Base-by-base conservation (phyloP, 345 rosid genomes). In the Trapa bicornis region DNA sequence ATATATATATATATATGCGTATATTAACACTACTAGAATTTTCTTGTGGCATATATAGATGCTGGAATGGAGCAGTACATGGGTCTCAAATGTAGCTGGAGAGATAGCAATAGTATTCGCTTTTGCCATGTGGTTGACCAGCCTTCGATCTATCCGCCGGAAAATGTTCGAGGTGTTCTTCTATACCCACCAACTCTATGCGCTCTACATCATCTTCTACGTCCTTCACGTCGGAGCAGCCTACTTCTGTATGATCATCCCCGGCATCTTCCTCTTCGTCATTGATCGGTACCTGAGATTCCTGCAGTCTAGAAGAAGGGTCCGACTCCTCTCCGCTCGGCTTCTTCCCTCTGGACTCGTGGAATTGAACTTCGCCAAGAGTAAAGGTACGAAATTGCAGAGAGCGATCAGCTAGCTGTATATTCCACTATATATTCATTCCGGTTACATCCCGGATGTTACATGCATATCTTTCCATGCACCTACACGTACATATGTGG, bases 231-330 rank as follows among this genome's bases (percentile, higher is more conserved):
- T 88, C 42, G 85, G 89, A 70, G 69, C 83, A 64, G 12, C 71
- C 58, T 84, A 64, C 77, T 38, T 87, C 16, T 81, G 80, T 73
- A 79, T 79, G 2, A 80, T 81, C 79, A 81, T 91, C 53, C 93
- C 97, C 33, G 86, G 91, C 32, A 86, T 91, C 72, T 88, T 81
- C 80, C 91, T 91, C 73, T 91, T 91, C 80, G 5, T 84, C 70
- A 77, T 91, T 37, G 96, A 88, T 67, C 93, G 96, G 42, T 88
- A 68, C 80, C 71, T 91, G 22, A 72, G 97, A 72, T 83, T 88
- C 78, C 78, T 91, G 15, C 97, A 91, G 75, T 91, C 96, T 29
- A 75, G 85, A 33, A 75, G 65, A 14, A 63, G 71, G 7, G 83
- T 89, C 32, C 89, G 91, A 1, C 12, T 85, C 72, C 72, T 91